A percentile compares a stretch with the other conserved stretches of the same genome.
phyloP scores from a whole-genome alignment of 768 basidiomycete genomes.

The Lactifluus pinguis region DNA sequence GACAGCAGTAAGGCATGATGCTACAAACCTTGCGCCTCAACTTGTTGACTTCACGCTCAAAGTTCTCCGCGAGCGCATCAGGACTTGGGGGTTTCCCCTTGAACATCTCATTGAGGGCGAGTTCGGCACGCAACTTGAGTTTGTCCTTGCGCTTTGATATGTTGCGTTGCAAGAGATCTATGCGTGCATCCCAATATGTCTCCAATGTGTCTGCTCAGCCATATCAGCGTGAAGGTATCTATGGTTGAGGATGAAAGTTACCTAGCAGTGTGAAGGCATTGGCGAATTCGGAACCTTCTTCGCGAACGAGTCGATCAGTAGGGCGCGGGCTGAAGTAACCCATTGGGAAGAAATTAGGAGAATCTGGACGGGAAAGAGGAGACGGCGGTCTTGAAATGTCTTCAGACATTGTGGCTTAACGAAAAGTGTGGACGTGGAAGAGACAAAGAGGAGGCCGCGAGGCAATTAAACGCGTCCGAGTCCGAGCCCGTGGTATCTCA shows the following conservation, averaged over 20 bases:
- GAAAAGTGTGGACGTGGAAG: constrained; percentile 8
- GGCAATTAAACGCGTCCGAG: too few species aligned
- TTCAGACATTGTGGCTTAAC: constrained; percentile 19
- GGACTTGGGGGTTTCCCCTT: constrained; percentile 56
- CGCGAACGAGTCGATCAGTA: constrained; percentile 66
- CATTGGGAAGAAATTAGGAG: constrained; percentile 23
- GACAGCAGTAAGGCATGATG: not conserved
- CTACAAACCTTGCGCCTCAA: constrained; percentile 73
- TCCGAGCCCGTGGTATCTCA: too few species aligned
- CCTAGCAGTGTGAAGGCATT: constrained; percentile 83
- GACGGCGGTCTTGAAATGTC: constrained; percentile 32
- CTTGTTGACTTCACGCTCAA: constrained; percentile 79
- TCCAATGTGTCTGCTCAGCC: constrained; percentile 73
- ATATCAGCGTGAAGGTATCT: not conserved
- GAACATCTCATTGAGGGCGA: constrained; percentile 44
- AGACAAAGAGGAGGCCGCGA: not conserved
- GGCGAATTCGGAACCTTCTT: constrained; percentile 68
- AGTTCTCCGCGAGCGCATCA: constrained; percentile 61
- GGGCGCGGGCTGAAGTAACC: constrained; percentile 53
- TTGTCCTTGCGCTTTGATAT: constrained; percentile 81
- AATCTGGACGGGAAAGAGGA: constrained; percentile 25
- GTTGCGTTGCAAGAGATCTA: constrained; percentile 74
- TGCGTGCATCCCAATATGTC: constrained; percentile 89
- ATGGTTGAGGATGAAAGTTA: constrained; percentile 27
- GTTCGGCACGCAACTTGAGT: constrained; percentile 74